A percentile compares a stretch with the other conserved stretches of the same genome.
Evolutionary conservation across 208 protist genomes (phyloP).

Genomic region (Naegleria fowleri): DNA sequence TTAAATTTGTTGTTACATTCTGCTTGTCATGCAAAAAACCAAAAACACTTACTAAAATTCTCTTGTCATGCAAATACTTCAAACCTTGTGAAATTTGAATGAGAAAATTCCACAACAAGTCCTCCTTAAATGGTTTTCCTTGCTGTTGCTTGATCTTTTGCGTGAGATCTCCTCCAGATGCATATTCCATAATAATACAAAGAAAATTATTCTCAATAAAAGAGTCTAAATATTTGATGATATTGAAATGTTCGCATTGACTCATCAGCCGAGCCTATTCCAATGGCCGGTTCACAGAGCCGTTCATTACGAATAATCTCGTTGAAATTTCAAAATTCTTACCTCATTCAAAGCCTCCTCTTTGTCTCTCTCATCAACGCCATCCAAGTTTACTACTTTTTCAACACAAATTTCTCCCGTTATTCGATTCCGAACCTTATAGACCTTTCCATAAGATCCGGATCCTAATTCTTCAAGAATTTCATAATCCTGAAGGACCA

Average conservation of each 20-base stretch:
- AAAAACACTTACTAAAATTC: slow-evolving; percentile 3
- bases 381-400: not conserved
- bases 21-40: too few relatives aligned
- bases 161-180: slow-evolving; percentile 75
- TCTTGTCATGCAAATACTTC: slow-evolving; percentile 25
- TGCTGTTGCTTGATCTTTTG: slow-evolving; percentile 40
- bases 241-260: slow-evolving; percentile 39
- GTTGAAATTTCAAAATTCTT: not conserved
- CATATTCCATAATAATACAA: slow-evolving; percentile 69
- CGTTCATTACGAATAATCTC: too few relatives aligned
- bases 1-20: slow-evolving; percentile 37
- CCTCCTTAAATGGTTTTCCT: slow-evolving; percentile 14
- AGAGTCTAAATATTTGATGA: slow-evolving; percentile 37
- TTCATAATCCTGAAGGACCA: not conserved
- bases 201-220: slow-evolving; percentile 41
- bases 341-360: slow-evolving; percentile 15
- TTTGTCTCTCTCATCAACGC: not conserved
- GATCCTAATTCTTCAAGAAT: slow-evolving; percentile 2
- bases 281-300: not conserved
- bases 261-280: not conserved
- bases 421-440: not conserved
- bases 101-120: slow-evolving; percentile 33
- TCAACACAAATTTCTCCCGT: not conserved
- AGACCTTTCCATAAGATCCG: not conserved
- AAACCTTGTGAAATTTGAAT: slow-evolving; percentile 30